A percentile compares a stretch with the other conserved stretches of the same genome.
Conservation (phyloP, 1,139 yeast genomes). For the Saccharomyces hybrid region DNA sequence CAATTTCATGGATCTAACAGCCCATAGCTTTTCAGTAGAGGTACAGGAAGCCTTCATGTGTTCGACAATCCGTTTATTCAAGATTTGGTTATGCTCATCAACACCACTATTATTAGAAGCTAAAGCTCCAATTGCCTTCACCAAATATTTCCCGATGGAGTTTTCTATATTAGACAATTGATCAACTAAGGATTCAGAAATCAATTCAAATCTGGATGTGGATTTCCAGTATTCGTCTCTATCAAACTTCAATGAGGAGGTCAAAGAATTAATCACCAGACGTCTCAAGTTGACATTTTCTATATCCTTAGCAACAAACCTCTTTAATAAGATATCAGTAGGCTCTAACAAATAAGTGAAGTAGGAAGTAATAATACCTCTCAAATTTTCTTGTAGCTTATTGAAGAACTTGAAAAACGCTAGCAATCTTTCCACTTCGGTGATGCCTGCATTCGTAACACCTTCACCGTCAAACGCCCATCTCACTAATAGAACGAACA, state of each 20-base stretch:
- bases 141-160: slow-evolving; percentile 65
- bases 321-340: slow-evolving; percentile 47
- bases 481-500: slow-evolving; percentile 78
- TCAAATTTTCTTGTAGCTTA: slow-evolving; percentile 73
- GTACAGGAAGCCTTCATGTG: slow-evolving; percentile 49
- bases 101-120: slow-evolving; percentile 64
- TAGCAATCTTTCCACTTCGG: slow-evolving; percentile 48
- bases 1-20: slow-evolving; percentile 68
- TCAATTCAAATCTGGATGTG: slow-evolving; percentile 70
- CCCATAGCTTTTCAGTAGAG: slow-evolving; percentile 70
- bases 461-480: slow-evolving; percentile 92
- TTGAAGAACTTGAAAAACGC: slow-evolving; percentile 85
- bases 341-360: slow-evolving; percentile 79
- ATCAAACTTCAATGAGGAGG: slow-evolving; percentile 77
- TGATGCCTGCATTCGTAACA: slow-evolving; percentile 38
- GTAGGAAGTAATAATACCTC: slow-evolving; percentile 81
- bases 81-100: slow-evolving; percentile 73
- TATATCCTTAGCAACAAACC: slow-evolving; percentile 38
- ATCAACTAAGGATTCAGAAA: slow-evolving; percentile 51
- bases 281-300: slow-evolving; percentile 52
- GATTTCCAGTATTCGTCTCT: slow-evolving; percentile 94
- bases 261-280: slow-evolving; percentile 60
- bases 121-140: slow-evolving; percentile 69
- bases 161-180: slow-evolving; percentile 66
- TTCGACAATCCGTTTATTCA: slow-evolving; percentile 47